A percentile compares a stretch with the other conserved stretches of the same genome.
phyloP scores from a whole-genome alignment of 352 stramenopile genomes.

The Phytophthora lateralis region DNA sequence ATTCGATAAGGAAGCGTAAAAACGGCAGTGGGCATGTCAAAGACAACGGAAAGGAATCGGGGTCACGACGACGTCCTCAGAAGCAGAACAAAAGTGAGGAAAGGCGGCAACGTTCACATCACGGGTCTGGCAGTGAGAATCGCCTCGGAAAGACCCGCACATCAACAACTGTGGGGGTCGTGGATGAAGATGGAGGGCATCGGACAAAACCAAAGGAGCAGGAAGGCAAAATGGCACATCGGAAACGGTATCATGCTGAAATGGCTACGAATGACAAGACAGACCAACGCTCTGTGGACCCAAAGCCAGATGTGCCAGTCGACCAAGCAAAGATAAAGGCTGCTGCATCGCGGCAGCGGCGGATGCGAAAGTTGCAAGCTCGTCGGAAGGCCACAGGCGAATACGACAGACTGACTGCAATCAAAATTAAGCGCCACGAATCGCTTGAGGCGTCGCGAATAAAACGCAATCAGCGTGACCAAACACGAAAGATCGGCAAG shows the following conservation, averaged over 20 bases:
- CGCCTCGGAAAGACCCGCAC: not conserved
- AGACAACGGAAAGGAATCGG: not conserved
- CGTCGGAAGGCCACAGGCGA: slow-evolving; percentile 26
- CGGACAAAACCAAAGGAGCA: not conserved
- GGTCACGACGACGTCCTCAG: not conserved
- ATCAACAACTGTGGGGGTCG: not conserved
- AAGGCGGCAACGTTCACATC: not conserved
- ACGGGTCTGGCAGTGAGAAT: not conserved
- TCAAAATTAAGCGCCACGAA: slow-evolving; percentile 21
- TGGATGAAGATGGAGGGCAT: not conserved
- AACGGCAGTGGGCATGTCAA: not conserved
- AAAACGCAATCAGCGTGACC: slow-evolving; percentile 14
- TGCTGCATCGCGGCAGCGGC: slow-evolving; percentile 5
- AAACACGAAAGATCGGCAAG: slow-evolving; percentile 15
- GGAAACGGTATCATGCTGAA: slow-evolving; percentile 11
- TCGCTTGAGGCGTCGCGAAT: slow-evolving; percentile 2
- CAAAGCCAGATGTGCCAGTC: not conserved
- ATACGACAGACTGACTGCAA: slow-evolving; percentile 6
- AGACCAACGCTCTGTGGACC: not conserved
- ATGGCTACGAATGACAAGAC: not conserved
- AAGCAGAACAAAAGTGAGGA: not conserved
- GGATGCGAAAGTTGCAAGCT: slow-evolving; percentile 25
- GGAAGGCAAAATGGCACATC: not conserved
- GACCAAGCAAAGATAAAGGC: slow-evolving; percentile 12
- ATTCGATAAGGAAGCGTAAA: not conserved